Percentiles rank a stretch among this genome's conserved stretches.
These are phyloP conservation scores for Apiospora pterosperma DNA, from an alignment of 2,329 filamentous ascomycete species.

Conservation along the genomic window DNA sequence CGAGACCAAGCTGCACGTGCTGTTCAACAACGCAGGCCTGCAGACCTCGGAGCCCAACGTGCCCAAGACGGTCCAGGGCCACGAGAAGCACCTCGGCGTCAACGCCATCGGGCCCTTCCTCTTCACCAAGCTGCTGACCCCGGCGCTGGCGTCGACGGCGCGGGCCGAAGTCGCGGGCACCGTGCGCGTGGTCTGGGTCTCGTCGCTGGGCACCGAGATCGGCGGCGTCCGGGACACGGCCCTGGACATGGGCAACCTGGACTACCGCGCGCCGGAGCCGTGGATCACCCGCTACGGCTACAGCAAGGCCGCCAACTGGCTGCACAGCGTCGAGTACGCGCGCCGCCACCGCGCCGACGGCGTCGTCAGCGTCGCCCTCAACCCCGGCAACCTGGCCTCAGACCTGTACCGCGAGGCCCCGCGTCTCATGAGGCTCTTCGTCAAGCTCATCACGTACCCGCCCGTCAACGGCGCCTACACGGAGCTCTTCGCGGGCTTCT, in stretches of 20 bases:
- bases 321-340: slow-evolving; percentile 24
- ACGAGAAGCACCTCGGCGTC: slow-evolving; percentile 22
- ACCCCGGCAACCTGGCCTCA: slow-evolving; percentile 24
- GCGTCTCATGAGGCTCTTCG: slow-evolving; percentile 6
- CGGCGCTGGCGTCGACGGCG: slow-evolving; percentile 19
- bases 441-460: slow-evolving; percentile 11
- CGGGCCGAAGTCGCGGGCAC: slow-evolving; percentile 15
- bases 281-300: slow-evolving; percentile 20
- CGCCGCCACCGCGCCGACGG: slow-evolving; percentile 18
- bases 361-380: slow-evolving; percentile 20
- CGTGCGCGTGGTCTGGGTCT: slow-evolving; percentile 27
- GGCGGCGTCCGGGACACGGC: too few species aligned
- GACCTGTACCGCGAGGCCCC: slow-evolving; percentile 21
- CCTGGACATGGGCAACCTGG: neutral
- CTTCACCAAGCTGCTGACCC: slow-evolving; percentile 24
- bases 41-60: slow-evolving; percentile 20
- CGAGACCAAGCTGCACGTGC: slow-evolving; percentile 34
- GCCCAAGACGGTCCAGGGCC: slow-evolving; percentile 18
- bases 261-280: slow-evolving; percentile 17
- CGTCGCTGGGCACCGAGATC: slow-evolving; percentile 22
- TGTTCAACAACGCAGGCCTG: slow-evolving; percentile 38
- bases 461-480: slow-evolving; percentile 36
- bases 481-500: slow-evolving; percentile 37
- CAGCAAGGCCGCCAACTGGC: slow-evolving; percentile 26
- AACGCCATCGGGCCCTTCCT: slow-evolving; percentile 26